phyloP scores from a whole-genome alignment of 139 green algal genomes.

The Desmodesmus armatus region DNA sequence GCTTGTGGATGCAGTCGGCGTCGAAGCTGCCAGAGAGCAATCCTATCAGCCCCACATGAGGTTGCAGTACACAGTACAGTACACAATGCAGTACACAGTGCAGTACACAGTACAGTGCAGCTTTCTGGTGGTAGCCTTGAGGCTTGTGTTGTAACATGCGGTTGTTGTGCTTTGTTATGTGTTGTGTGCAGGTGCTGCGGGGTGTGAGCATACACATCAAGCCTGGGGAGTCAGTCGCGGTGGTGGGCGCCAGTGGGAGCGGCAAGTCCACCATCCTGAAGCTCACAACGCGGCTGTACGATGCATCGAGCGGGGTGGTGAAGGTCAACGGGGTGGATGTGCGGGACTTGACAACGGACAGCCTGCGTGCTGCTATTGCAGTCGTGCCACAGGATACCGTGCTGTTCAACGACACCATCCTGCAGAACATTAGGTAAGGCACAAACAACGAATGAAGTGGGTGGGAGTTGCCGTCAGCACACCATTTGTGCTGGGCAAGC shows the following conservation, averaged over 20 bases:
- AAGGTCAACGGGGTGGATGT: conserved; percentile 82
- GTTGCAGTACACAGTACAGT: too few species aligned
- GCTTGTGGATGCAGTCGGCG: too few species aligned
- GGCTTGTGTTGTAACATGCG: too few species aligned
- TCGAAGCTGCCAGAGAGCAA: too few species aligned
- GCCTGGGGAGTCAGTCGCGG: conserved; percentile 84
- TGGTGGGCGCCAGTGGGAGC: conserved; percentile 88
- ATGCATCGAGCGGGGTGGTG: conserved; percentile 56
- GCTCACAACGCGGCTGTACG: conserved; percentile 85
- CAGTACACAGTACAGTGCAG: too few species aligned
- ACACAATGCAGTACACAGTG: too few species aligned
- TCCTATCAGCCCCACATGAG: too few species aligned
- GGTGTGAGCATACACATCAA: conserved; percentile 58
- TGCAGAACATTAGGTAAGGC: conserved; percentile 74
- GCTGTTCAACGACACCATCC: conserved; percentile 80
- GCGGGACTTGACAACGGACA: conserved; percentile 55
- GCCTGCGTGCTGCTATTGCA: conserved; percentile 70
- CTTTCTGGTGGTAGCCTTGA: too few species aligned
- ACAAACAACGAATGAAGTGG: too few species aligned
- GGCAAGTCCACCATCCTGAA: conserved; percentile 93
- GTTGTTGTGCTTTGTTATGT: too few species aligned
- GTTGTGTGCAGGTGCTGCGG: conserved; percentile 57
- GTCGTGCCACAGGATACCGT: conserved; percentile 93
- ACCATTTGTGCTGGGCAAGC: too few species aligned
- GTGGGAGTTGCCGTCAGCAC: too few species aligned